Evolutionary conservation across 2,329 filamentous ascomycete species (phyloP), one percentile per base, ranked within the genome.

Genomic region (Colletotrichum destructivum): DNA sequence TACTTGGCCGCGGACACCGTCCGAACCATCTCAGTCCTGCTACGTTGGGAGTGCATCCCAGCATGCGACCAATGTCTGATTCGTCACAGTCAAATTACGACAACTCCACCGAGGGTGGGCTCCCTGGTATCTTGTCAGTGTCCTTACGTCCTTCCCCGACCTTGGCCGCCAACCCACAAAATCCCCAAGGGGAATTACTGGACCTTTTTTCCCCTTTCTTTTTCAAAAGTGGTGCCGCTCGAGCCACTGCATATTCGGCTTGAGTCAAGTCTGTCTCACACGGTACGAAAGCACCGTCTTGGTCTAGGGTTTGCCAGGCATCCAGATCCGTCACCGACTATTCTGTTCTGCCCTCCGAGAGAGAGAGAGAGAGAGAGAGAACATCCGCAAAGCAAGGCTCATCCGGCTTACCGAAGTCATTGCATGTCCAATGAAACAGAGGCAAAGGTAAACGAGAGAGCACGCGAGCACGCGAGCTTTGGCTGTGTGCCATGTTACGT

Each of bases 131-230:
- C 42, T 26, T 67, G 56, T 42, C 42, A 2, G 23, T 3, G 23
- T 61, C 49, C 35, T 11, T 65, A 44, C 52, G 42, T 66, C 46
- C 38, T 68, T 68, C 64, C 57, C 69, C 69, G 52, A 71, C 23
- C 64, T 62, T 62, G 69, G 69, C 57, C 46, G 26, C 51, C 59
- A 71, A 46, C 52, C 69, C 64, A 62, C 64, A 62, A 54, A 62
- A 56, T 67, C 69, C 69, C 69, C 51, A 61, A 68, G 69, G 69
- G 69, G 69, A 68, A 68, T 62, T 62, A 69, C 13, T 62, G 57
- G 69, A 35, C 52, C 68, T 59, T 35, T 47, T n/a, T 52, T 23
- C 44, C 31, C 56, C 31, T 44, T 64, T 59, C 23, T 42, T n/a
- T 42, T 35, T 51, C 42, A 42, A 68, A 9, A 46, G 26, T 38